Evolutionary conservation across 805 yeast species (phyloP), one percentile per base, ranked within the genome.

Genomic region (Yarrowia divulgata): DNA sequence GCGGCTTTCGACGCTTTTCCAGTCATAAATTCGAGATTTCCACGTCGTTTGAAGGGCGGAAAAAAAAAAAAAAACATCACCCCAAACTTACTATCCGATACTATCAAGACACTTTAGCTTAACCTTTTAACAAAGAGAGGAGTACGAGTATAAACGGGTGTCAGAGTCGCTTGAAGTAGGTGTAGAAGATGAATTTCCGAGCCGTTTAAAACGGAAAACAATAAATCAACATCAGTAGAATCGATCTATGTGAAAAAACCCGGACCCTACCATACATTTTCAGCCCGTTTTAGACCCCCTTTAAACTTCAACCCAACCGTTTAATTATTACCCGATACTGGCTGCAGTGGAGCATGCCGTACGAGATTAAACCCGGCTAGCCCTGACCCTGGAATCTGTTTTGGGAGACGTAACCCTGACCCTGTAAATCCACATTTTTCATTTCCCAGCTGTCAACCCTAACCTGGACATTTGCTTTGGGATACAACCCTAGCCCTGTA

Each of bases 1-100:
- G 35, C 48, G 63, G 37, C 39, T 29, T 42, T 57, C n/a, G 57
- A 35, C 57, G 42, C 42, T 39, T 54, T 54, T 39, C 19, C 60
- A 1, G 35, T 19, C 60, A 54, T 54, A n/a, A 19, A 54, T 16
- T 23, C 35, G 34, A 14, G 18, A 1, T 14, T 29, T 18, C n/a
- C 3, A 18, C 3, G 49, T 14, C 10, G 13, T 45, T 23, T 23
- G 29, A 8, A 8, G 0, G 19, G 7, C 14, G 0, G 32, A 9
- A 19, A 7, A 43, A n/a, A 43, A 43, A 43, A 18, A 43, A 13
- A n/a, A n/a, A n/a, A n/a, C n/a, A n/a, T n/a, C n/a, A n/a, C 19
- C 7, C 48, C n/a, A 43, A 43, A 18, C 8, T n/a, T 16, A 18
- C 14, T 8, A 42, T 13, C 9, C 45, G 16, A 23, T 23, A 23